Percentiles rank a stretch among this genome's conserved stretches.
Conservation (phyloP, 2,329 filamentous ascomycete genomes). For the Ophiostoma novo-ulmi region DNA sequence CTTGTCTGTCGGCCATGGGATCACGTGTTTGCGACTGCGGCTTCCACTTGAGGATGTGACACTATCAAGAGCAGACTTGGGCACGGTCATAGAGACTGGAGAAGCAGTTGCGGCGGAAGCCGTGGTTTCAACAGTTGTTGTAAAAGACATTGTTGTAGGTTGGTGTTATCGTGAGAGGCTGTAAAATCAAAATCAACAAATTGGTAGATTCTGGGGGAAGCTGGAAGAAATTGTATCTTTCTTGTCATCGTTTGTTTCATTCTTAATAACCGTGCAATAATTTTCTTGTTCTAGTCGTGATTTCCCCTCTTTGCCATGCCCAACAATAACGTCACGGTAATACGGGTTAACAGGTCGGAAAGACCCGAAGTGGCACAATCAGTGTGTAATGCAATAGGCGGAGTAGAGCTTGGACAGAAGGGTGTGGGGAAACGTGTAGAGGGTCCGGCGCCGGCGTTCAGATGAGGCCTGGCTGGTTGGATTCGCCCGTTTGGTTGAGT, state of each 20-base stretch:
- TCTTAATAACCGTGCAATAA: too few species aligned
- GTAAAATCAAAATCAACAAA: neutral
- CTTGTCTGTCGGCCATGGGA: slow-evolving; percentile 1
- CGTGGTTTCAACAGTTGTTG: neutral
- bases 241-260: neutral
- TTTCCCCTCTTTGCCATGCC: slow-evolving; percentile 2
- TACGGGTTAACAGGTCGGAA: neutral
- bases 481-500: neutral
- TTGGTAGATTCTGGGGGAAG: neutral
- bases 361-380: slow-evolving; percentile 10
- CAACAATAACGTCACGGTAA: neutral
- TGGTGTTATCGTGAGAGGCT: neutral
- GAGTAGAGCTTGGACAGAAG: neutral
- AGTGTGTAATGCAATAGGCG: slow-evolving; percentile 5
- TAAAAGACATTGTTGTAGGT: neutral
- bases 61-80: slow-evolving; percentile 2
- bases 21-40: neutral
- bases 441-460: neutral
- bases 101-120: slow-evolving; percentile 3
- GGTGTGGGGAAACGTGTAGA: neutral
- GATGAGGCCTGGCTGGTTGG: neutral
- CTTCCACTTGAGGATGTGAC: neutral
- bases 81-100: neutral
- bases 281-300: neutral
- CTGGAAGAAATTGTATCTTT: neutral